A percentile compares a stretch with the other conserved stretches of the same genome.
phyloP scores from a whole-genome alignment of 305 asterid genomes.

The Solanum hybrid region DNA sequence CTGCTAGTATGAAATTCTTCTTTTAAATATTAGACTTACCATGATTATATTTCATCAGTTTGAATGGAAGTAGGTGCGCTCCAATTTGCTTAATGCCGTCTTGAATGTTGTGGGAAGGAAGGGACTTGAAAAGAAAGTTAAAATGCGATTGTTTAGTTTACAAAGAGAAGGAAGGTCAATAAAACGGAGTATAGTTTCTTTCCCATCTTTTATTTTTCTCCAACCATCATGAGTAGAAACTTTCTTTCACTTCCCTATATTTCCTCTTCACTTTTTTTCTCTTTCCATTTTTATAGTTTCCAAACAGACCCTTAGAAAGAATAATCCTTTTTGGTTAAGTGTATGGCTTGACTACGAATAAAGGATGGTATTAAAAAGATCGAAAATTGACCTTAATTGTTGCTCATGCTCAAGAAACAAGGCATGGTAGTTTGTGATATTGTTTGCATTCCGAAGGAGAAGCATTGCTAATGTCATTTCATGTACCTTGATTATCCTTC shows the following conservation, averaged over 20 bases:
- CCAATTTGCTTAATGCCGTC: neutral
- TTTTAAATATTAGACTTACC: neutral
- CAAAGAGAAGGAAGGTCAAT: neutral
- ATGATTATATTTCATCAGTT: neutral
- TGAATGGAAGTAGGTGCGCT: neutral
- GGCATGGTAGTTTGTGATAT: neutral
- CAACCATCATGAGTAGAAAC: neutral
- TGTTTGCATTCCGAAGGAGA: neutral
- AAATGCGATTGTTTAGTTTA: neutral
- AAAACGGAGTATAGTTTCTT: neutral
- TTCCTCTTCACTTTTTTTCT: neutral
- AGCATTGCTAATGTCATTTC: neutral
- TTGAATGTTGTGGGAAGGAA: neutral
- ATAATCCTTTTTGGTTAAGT: neutral
- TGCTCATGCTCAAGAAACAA: neutral
- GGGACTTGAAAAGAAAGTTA: neutral
- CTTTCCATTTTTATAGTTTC: neutral
- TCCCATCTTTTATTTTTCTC: neutral
- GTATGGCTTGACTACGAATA: neutral
- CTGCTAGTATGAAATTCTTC: neutral
- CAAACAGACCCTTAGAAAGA: neutral
- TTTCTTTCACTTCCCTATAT: neutral
- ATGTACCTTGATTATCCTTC: neutral
- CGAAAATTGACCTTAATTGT: neutral
- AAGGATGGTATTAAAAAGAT: neutral